phyloP scores from a whole-genome alignment of 1,139 yeast species.

The Hansenula lynferdii region DNA sequence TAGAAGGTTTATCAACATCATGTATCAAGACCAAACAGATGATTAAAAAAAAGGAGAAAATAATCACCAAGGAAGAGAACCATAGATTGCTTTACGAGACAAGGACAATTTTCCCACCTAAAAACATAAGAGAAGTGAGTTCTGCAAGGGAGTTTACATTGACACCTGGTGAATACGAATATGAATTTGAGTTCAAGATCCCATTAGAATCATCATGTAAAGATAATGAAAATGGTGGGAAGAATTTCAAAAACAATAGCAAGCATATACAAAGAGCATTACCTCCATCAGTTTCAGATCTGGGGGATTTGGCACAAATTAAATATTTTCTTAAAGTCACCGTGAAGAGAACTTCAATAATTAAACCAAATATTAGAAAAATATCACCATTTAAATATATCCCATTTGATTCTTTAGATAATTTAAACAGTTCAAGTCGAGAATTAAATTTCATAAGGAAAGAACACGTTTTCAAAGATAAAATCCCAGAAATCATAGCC shows the following conservation, averaged over 20 bases:
- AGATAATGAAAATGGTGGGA: conserved; percentile 22
- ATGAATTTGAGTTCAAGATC: conserved; percentile 50
- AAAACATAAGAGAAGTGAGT: conserved; percentile 42
- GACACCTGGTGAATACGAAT: conserved; percentile 52
- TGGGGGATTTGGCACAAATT: conserved; percentile 42
- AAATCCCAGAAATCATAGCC: conserved; percentile 43
- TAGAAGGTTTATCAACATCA: conserved; percentile 49
- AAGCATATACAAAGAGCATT: conserved; percentile 40
- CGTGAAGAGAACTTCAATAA: conserved; percentile 48
- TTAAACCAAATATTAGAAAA: conserved; percentile 45
- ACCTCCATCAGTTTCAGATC: conserved; percentile 53
- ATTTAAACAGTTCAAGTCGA: conserved; percentile 22
- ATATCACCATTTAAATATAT: conserved; percentile 47
- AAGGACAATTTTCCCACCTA: conserved; percentile 54
- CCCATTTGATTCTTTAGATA: conserved; percentile 42
- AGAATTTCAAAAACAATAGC: too few species aligned
- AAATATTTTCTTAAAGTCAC: conserved; percentile 56
- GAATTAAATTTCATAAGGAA: conserved; percentile 37
- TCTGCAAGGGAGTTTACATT: conserved; percentile 46
- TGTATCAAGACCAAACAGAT: conserved; percentile 9
- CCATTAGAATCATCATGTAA: conserved; percentile 48
- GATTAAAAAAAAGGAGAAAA: conserved; percentile 14
- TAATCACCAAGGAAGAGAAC: conserved; percentile 32
- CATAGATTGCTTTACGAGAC: conserved; percentile 55
- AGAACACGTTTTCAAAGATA: conserved; percentile 33